Evolutionary conservation across 31 red algal genomes (phyloP).

Genomic region (Endocladia muricata): DNA sequence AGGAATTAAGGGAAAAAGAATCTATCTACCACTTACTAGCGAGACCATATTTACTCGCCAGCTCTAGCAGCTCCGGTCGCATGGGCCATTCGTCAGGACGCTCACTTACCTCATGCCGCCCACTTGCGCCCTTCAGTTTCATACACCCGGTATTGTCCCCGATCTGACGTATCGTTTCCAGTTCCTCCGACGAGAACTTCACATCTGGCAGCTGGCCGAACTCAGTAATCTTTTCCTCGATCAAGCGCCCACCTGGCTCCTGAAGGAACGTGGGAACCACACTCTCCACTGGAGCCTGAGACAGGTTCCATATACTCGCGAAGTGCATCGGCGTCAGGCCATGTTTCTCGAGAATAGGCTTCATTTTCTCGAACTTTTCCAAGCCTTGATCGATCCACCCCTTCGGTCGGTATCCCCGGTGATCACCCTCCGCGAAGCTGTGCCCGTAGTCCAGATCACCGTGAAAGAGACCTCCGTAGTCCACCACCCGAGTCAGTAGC

Average conservation of each 20-base stretch:
- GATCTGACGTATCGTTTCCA: not conserved
- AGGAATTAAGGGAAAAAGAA: too few relatives aligned
- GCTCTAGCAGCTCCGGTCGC: too few relatives aligned
- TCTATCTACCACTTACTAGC: too few relatives aligned
- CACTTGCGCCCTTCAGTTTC: too few relatives aligned
- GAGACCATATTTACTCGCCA: too few relatives aligned
- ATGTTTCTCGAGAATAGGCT: not conserved
- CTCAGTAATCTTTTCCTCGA: conserved; percentile 4
- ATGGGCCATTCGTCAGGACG: too few relatives aligned
- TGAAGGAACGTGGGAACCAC: conserved; percentile 8
- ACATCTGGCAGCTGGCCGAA: not conserved
- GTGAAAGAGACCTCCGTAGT: conserved; percentile 17
- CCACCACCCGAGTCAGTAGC: conserved; percentile 6
- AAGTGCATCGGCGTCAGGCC: conserved; percentile 1
- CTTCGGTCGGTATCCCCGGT: conserved; percentile 1
- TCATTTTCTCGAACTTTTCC: not conserved
- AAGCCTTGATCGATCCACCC: conserved; percentile 5
- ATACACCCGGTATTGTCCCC: conserved; percentile 14
- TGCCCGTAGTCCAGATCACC: not conserved
- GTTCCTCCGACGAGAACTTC: conserved; percentile 8
- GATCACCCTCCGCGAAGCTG: not conserved
- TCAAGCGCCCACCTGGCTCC: not conserved
- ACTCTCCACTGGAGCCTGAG: not conserved
- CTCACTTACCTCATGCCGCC: too few relatives aligned
- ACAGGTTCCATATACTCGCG: conserved; percentile 4